Evolutionary conservation across 768 basidiomycete species (phyloP).

Genomic region (Leccinum subgranulosum): DNA sequence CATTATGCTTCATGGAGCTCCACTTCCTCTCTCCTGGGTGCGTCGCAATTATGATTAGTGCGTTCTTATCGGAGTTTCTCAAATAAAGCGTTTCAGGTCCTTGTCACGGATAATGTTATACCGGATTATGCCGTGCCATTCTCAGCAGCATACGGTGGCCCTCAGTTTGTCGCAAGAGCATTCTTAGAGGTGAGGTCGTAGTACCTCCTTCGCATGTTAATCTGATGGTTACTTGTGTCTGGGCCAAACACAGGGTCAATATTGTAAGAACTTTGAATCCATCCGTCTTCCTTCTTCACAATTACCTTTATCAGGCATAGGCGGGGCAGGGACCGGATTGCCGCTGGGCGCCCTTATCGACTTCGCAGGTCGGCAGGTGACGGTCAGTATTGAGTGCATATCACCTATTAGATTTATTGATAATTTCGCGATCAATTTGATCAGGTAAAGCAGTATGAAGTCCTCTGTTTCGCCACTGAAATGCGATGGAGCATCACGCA

Average conservation of each 20-base stretch:
- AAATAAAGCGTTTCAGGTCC: conserved; percentile 11
- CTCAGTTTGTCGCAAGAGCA: conserved; percentile 28
- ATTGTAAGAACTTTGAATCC: conserved; percentile 16
- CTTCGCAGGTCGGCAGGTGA: conserved; percentile 21
- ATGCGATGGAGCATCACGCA: conserved; percentile 23
- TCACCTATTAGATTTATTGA: neutral
- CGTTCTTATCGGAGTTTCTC: neutral
- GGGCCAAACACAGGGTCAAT: conserved; percentile 19
- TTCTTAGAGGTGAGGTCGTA: conserved; percentile 18
- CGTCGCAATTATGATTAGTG: neutral
- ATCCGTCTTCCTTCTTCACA: neutral
- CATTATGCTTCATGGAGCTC: conserved; percentile 18
- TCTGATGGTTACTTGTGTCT: neutral
- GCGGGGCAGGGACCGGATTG: conserved; percentile 25
- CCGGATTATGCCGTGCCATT: conserved; percentile 29
- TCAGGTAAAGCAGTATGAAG: conserved; percentile 27
- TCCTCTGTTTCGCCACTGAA: conserved; percentile 26
- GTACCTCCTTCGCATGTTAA: neutral
- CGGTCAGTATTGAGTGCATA: conserved; percentile 8
- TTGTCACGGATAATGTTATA: conserved; percentile 26
- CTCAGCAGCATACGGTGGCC: conserved; percentile 23
- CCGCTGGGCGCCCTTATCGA: conserved; percentile 25
- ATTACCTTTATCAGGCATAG: conserved; percentile 17
- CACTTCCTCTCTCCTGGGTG: conserved; percentile 29
- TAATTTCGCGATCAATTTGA: neutral